Percentiles rank a stretch among this genome's conserved stretches.
phyloP scores from a whole-genome alignment of 176 grass and related monocot species.

The Oropetium thomaeum region DNA sequence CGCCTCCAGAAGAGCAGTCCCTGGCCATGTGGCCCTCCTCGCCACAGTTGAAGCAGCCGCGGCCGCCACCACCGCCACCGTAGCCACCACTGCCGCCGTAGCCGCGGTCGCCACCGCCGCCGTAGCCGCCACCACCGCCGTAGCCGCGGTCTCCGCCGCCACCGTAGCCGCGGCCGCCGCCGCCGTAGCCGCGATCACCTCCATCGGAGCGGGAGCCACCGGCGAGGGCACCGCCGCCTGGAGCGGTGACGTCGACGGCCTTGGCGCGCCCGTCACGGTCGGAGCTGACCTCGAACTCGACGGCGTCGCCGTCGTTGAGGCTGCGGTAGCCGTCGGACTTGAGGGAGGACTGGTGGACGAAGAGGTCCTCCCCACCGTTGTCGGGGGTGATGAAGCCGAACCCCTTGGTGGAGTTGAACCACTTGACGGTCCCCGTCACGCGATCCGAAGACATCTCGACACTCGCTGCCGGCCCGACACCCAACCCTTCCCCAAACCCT shows the following conservation, averaged over 20 bases:
- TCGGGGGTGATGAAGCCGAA: constrained; percentile 38
- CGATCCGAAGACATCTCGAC: not conserved
- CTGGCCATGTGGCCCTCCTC: constrained; percentile 2
- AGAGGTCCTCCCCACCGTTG: constrained; percentile 18
- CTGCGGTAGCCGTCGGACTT: constrained; percentile 33
- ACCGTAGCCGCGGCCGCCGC: not conserved
- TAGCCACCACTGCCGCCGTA: not conserved
- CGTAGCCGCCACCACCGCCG: not conserved
- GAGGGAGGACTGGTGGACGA: constrained; percentile 34
- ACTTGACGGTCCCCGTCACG: constrained; percentile 28
- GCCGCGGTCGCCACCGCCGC: not conserved
- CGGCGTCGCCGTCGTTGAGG: constrained; percentile 7
- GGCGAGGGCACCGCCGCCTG: not conserved
- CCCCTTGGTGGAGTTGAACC: constrained; percentile 35
- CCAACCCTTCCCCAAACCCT: not conserved
- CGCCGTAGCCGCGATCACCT: constrained; percentile 3
- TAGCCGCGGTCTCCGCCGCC: not conserved
- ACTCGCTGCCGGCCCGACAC: not conserved
- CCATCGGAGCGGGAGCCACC: not conserved
- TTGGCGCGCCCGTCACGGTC: constrained; percentile 22
- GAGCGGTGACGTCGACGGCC: constrained; percentile 21
- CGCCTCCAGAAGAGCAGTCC: no score
- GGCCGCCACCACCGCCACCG: not conserved
- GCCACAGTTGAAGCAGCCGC: not conserved
- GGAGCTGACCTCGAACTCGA: constrained; percentile 3